These are phyloP conservation scores for Xylariaceae sp. DNA, from an alignment of 2,329 filamentous ascomycete species.

Conservation along the genomic window DNA sequence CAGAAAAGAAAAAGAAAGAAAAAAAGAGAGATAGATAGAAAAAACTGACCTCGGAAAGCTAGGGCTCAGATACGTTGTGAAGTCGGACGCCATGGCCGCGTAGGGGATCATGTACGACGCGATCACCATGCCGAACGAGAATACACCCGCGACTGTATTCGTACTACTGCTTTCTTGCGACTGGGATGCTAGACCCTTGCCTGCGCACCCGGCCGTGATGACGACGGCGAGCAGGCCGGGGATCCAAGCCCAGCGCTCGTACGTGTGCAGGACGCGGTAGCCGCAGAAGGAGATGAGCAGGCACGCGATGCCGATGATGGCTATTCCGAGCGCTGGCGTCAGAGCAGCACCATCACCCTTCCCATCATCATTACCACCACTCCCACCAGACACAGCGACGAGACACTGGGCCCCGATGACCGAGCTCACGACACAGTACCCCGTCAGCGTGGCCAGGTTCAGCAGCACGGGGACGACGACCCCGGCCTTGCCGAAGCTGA, in stretches of 20 bases:
- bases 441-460: constrained; percentile 57
- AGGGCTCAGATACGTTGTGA: constrained; percentile 9
- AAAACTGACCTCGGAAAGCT: constrained; percentile 13
- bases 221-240: constrained; percentile 49
- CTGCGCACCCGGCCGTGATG: constrained; percentile 30
- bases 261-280: constrained; percentile 51
- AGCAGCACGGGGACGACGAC: constrained; percentile 56
- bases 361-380: constrained; percentile 43
- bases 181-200: constrained; percentile 8
- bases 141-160: constrained; percentile 27
- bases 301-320: constrained; percentile 52
- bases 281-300: constrained; percentile 59
- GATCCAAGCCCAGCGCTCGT: constrained; percentile 54
- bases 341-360: constrained; percentile 44
- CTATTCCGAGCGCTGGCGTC: constrained; percentile 56
- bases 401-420: constrained; percentile 57
- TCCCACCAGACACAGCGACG: constrained; percentile 45
- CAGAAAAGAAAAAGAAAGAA: no score
- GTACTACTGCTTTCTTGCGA: constrained; percentile 1
- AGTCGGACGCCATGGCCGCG: constrained; percentile 25
- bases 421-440: constrained; percentile 58
- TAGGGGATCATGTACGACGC: constrained; percentile 61
- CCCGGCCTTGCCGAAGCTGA: constrained; percentile 55
- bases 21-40: no score
- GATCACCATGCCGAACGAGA: constrained; percentile 56